These are phyloP conservation scores for Tricholoma bakamatsutake DNA, from an alignment of 768 basidiomycete species.

Conservation along the genomic window DNA sequence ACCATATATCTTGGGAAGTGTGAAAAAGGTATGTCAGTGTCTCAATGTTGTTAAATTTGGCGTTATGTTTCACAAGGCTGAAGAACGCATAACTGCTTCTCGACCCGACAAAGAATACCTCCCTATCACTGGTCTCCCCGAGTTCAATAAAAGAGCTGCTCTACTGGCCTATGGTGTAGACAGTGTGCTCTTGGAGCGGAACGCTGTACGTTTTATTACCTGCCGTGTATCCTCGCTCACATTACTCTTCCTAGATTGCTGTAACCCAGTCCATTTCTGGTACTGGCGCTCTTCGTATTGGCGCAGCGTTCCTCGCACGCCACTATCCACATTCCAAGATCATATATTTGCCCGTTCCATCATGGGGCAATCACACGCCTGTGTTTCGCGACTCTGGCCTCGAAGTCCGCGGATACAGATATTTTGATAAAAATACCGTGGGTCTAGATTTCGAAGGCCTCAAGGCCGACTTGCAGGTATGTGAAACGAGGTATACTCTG, in stretches of 20 bases:
- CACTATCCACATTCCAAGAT: constrained; percentile 83
- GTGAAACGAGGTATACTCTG: constrained; percentile 12
- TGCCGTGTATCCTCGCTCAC: constrained; percentile 1
- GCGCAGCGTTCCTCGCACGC: constrained; percentile 84
- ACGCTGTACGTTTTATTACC: constrained; percentile 50
- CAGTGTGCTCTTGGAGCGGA: constrained; percentile 63
- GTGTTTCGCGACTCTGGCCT: constrained; percentile 93
- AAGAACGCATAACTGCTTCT: constrained; percentile 59
- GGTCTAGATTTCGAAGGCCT: constrained; percentile 90
- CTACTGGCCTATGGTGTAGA: constrained; percentile 89
- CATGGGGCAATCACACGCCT: constrained; percentile 97
- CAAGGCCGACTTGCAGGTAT: constrained; percentile 78
- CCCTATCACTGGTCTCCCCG: constrained; percentile 85
- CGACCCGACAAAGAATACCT: constrained; percentile 93
- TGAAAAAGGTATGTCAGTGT: constrained; percentile 61
- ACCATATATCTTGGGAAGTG: constrained; percentile 86
- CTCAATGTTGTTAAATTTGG: not conserved
- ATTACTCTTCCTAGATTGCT: constrained; percentile 49
- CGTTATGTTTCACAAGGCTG: constrained; percentile 47
- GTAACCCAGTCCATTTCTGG: constrained; percentile 95
- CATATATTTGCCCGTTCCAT: constrained; percentile 89
- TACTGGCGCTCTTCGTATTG: constrained; percentile 95
- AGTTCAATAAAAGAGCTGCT: constrained; percentile 81
- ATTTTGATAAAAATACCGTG: constrained; percentile 89
- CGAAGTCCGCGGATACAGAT: constrained; percentile 88